Evolutionary conservation across 148 eudicot genomes (phyloP), one percentile per base, ranked within the genome.

Genomic region (Selenicereus undatus): DNA sequence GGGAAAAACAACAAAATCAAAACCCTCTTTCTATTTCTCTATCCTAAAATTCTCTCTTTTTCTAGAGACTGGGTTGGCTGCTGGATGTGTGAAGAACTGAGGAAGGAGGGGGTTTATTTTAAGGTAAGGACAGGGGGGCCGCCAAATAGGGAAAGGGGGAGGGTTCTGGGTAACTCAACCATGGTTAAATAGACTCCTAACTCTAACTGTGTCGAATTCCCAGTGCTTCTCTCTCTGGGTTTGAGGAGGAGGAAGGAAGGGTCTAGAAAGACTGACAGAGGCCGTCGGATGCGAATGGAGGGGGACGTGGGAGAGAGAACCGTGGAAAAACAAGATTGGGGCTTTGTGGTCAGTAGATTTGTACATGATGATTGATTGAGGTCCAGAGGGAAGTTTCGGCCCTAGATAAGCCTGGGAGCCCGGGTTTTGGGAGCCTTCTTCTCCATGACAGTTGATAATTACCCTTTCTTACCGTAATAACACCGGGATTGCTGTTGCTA

Each of bases 221-320:
- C 69, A 4, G 29, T 3, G 35, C 50, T 24, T 74, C 58, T 75
- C 78, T 24, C 35, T 52, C 24, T 17, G 30, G 5, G n/a, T 4
- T 27, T 1, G 65, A 22, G 43, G 39, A 70, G 8, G 60, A 13
- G 24, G 32, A 27, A 14, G 81, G 85, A 86, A 86, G 85, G 51
- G 81, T 86, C 88, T 82, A 86, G 88, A 86, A 73, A 36, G 18
- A 68, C 76, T 48, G 35, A 52, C 42, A 5, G 16, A 1, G 73
- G 81, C 87, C 88, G 81, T 85, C 68, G 50, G 85, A 82, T 82
- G 32, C 2, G 26, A 62, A 73, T 52, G 50, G 43, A 7, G 35
- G 71, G 68, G 71, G 71, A 66, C 71, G 71, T 26, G 62, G 50
- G 20, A 29, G 43, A 26, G 35, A n/a, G 7, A 42, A 32, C 39